Evolutionary conservation across 495 filamentous ascomycete species (phyloP).

Genomic region (Penicillium odoratum): DNA sequence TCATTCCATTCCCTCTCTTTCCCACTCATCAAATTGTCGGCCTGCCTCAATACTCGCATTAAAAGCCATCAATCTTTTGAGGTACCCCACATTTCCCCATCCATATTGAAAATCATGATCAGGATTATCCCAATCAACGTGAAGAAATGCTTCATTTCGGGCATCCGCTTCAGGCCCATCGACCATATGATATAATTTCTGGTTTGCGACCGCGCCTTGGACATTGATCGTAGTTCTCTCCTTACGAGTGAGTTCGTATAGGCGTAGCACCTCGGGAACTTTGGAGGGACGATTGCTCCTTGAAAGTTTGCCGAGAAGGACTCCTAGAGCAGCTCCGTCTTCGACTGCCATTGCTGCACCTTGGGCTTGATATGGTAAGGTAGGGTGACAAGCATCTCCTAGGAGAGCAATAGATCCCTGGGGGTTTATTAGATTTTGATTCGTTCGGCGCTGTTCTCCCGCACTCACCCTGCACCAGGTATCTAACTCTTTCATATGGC

Average conservation of each 20-base stretch:
- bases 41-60: neutral
- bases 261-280: conserved; percentile 32
- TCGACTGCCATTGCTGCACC: conserved; percentile 44
- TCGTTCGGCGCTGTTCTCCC: neutral
- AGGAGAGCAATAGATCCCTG: conserved; percentile 52
- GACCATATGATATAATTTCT: conserved; percentile 53
- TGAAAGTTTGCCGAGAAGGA: conserved; percentile 19
- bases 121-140: neutral
- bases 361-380: conserved; percentile 56
- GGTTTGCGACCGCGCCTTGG: conserved; percentile 42
- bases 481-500: conserved; percentile 33
- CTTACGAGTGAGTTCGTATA: conserved; percentile 57
- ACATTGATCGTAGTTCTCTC: conserved; percentile 50
- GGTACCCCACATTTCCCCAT: conserved; percentile 2
- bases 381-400: conserved; percentile 60
- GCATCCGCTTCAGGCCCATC: conserved; percentile 36
- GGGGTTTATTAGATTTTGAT: conserved; percentile 6
- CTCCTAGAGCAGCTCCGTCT: conserved; percentile 34
- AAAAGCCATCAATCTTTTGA: neutral
- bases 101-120: conserved; percentile 1
- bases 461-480: conserved; percentile 38
- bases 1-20: neutral
- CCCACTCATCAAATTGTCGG: neutral
- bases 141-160: neutral
- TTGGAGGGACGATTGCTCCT: conserved; percentile 24